Conservation (phyloP, 2,329 filamentous ascomycete species). For the Apiospora hydei region DNA sequence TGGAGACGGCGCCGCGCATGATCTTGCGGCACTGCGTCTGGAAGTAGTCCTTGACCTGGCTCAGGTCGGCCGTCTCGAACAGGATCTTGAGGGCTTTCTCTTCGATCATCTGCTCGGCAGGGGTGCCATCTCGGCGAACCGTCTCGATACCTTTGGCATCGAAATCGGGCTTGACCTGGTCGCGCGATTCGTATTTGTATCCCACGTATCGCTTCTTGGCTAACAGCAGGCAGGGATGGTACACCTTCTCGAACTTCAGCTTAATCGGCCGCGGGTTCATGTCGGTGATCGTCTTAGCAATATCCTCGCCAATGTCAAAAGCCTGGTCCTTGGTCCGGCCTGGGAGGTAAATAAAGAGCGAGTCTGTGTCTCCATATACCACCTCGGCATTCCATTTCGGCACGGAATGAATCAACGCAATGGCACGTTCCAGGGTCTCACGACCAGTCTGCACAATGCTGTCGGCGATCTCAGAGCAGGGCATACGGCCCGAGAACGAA, state of each 20-base stretch:
- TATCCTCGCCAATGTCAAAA: conserved; percentile 92
- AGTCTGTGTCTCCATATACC: conserved; percentile 97
- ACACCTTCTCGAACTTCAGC: conserved; percentile 98
- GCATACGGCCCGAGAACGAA: conserved; percentile 96
- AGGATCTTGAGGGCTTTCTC: conserved; percentile 89
- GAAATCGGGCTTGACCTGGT: conserved; percentile 83
- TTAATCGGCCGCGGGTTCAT: conserved; percentile 92
- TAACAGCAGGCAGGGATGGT: conserved; percentile 90
- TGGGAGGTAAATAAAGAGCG: conserved; percentile 87
- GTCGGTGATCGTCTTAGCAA: conserved; percentile 84
- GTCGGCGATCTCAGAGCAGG: conserved; percentile 96
- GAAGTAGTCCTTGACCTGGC: conserved; percentile 88
- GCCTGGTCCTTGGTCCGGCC: conserved; percentile 88
- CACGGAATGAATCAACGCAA: conserved; percentile 89
- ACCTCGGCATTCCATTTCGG: conserved; percentile 92
- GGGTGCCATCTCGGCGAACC: conserved; percentile 91
- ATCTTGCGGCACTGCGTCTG: conserved; percentile 91
- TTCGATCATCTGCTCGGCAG: conserved; percentile 95
- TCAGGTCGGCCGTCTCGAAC: conserved; percentile 89
- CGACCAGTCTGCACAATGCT: conserved; percentile 96
- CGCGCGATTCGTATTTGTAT: conserved; percentile 88
- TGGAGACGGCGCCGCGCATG: conserved; percentile 84
- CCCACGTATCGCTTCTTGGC: conserved; percentile 99
- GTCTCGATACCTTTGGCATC: conserved; percentile 99
- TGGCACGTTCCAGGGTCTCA: conserved; percentile 92